These are phyloP conservation scores for Kodamaea suecica DNA, from an alignment of 1,139 yeast genomes.

Conservation along the genomic window DNA sequence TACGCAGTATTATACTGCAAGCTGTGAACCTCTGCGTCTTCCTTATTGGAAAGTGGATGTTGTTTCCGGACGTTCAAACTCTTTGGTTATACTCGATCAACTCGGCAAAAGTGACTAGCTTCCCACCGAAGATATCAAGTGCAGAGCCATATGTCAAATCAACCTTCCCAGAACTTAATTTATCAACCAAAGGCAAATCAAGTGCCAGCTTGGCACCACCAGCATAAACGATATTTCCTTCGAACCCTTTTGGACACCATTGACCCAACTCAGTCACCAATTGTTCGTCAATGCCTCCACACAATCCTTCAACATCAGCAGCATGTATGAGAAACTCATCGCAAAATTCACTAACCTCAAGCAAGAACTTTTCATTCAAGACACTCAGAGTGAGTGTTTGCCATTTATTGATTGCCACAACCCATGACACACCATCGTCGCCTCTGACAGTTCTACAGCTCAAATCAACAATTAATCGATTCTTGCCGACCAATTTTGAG, in stretches of 20 bases:
- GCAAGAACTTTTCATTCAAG: constrained; percentile 53
- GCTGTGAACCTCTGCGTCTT: no score
- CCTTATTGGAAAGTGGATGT: no score
- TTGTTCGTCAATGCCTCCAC: constrained; percentile 84
- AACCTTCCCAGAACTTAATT: constrained; percentile 73
- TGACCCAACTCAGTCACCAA: constrained; percentile 68
- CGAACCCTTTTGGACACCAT: constrained; percentile 63
- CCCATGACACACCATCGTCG: constrained; percentile 53
- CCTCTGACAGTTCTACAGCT: constrained; percentile 61
- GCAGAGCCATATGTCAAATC: constrained; percentile 93
- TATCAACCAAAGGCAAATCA: constrained; percentile 65
- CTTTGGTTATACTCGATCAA: constrained; percentile 36
- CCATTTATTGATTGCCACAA: constrained; percentile 97
- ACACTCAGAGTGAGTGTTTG: constrained; percentile 74
- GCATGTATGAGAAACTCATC: constrained; percentile 91
- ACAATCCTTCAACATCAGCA: constrained; percentile 96
- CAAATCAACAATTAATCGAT: constrained; percentile 78
- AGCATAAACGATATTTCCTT: constrained; percentile 82
- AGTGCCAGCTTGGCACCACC: constrained; percentile 84
- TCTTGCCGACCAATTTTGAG: constrained; percentile 55
- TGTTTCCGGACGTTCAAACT: not conserved
- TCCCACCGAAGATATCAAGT: constrained; percentile 91
- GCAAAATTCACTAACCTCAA: constrained; percentile 59
- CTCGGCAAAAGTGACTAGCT: constrained; percentile 68
- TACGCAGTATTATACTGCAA: no score